phyloP scores from a whole-genome alignment of 257 asterid genomes.

The Echium plantagineum region DNA sequence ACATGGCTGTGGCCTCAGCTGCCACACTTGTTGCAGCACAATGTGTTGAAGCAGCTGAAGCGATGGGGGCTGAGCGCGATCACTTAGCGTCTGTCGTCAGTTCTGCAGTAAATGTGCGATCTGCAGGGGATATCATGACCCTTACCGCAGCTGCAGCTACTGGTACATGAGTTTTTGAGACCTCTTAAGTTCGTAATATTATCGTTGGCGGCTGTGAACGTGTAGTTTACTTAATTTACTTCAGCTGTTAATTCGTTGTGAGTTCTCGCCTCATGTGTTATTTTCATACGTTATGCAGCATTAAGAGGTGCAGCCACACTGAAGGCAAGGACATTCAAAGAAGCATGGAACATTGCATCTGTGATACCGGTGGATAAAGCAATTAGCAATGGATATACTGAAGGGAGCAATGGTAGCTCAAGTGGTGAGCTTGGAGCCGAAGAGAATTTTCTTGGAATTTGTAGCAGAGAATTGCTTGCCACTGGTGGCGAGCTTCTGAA shows the following conservation, averaged over 20 bases:
- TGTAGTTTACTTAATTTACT: not conserved
- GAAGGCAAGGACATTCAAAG: slow-evolving; percentile 86
- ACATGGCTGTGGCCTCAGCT: slow-evolving; percentile 95
- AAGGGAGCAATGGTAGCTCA: slow-evolving; percentile 45
- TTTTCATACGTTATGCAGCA: slow-evolving; percentile 27
- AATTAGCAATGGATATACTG: slow-evolving; percentile 3
- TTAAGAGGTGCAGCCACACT: slow-evolving; percentile 86
- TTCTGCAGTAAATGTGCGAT: slow-evolving; percentile 85
- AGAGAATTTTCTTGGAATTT: slow-evolving; percentile 87
- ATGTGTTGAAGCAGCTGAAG: slow-evolving; percentile 95
- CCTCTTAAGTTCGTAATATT: not conserved
- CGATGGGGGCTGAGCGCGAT: slow-evolving; percentile 95
- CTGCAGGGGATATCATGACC: slow-evolving; percentile 95
- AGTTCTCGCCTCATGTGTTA: not conserved
- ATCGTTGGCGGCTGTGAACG: not conserved
- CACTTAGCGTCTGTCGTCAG: slow-evolving; percentile 77
- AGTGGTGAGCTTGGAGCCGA: slow-evolving; percentile 80
- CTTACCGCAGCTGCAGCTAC: slow-evolving; percentile 97
- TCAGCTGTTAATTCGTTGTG: not conserved
- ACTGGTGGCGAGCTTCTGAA: slow-evolving; percentile 85
- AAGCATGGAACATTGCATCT: slow-evolving; percentile 85
- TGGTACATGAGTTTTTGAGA: slow-evolving; percentile 29
- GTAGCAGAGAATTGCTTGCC: slow-evolving; percentile 83
- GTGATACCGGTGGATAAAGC: slow-evolving; percentile 85
- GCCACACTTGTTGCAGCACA: slow-evolving; percentile 96